phyloP scores from a whole-genome alignment of 805 yeast species.

The Kuraishia borneana region DNA sequence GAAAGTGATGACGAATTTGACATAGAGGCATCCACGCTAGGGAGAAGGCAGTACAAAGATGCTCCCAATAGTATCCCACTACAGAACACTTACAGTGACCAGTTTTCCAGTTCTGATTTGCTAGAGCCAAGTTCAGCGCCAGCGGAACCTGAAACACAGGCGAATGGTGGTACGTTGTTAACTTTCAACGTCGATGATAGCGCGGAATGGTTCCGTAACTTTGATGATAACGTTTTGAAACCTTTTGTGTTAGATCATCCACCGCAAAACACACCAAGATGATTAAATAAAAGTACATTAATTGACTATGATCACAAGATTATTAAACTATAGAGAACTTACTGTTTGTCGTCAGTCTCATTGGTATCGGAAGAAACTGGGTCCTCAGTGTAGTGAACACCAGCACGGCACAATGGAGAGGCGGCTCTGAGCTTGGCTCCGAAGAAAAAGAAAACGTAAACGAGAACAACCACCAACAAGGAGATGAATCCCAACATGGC shows the following conservation, averaged over 20 bases:
- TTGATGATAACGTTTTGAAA: conserved; percentile 88
- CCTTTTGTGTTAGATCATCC: conserved; percentile 73
- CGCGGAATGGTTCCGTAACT: conserved; percentile 84
- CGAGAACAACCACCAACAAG: conserved; percentile 19
- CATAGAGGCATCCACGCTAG: conserved; percentile 44
- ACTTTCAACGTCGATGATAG: conserved; percentile 42
- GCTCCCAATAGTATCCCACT: conserved; percentile 5
- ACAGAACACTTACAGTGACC: conserved; percentile 7
- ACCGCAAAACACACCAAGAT: conserved; percentile 19
- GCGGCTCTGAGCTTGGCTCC: conserved; percentile 18
- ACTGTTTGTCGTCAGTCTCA: too few relatives aligned
- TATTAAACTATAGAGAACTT: too few relatives aligned
- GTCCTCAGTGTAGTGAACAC: conserved; percentile 1
- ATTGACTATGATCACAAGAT: too few relatives aligned
- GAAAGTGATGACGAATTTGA: conserved; percentile 89
- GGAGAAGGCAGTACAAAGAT: conserved; percentile 1
- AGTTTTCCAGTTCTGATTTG: conserved; percentile 7
- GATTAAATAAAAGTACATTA: too few relatives aligned
- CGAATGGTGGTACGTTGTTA: neutral
- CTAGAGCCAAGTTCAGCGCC: neutral
- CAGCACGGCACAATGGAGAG: conserved; percentile 16
- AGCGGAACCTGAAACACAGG: neutral
- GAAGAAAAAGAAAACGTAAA: conserved; percentile 21
- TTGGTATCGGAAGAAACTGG: too few relatives aligned
- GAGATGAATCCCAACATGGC: conserved; percentile 22